Conservation (phyloP, 441 rosid genomes). For the Adansonia madagascariensis region DNA sequence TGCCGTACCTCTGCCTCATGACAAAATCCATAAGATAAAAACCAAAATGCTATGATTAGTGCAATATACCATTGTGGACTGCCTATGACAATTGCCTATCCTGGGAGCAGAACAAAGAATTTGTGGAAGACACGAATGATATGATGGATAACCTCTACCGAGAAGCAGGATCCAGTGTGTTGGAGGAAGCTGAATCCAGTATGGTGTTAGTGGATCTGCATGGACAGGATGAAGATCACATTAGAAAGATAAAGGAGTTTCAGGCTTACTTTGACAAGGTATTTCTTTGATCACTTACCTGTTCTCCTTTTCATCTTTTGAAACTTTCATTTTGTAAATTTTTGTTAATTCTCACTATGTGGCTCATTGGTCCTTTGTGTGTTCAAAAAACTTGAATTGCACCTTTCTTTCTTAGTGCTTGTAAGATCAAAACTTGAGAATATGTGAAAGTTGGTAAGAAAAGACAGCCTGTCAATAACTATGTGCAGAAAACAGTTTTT, state of each 20-base stretch:
- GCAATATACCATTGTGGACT: too few species aligned
- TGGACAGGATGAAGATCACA: constrained; percentile 21
- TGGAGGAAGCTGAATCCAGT: constrained; percentile 1
- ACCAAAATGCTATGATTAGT: background rate
- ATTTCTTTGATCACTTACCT: background rate
- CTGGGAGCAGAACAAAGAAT: constrained; percentile 3
- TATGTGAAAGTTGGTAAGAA: background rate
- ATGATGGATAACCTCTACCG: background rate
- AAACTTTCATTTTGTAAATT: background rate
- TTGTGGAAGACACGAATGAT: background rate
- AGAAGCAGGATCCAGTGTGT: constrained; percentile 1
- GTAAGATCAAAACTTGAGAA: background rate
- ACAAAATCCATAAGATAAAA: background rate
- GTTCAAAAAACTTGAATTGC: background rate
- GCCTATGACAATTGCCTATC: background rate
- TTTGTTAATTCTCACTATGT: background rate
- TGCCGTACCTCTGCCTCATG: background rate
- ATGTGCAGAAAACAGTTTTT: background rate
- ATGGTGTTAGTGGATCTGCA: background rate
- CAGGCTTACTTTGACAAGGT: constrained; percentile 35
- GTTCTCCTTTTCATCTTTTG: background rate
- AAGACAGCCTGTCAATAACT: background rate
- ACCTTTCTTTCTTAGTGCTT: background rate
- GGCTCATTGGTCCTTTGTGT: background rate
- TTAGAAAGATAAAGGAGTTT: constrained; percentile 29